A percentile compares a stretch with the other conserved stretches of the same genome.
Evolutionary conservation across 192 early-diverging fungal species (phyloP).

Genomic region (Umbelopsis ramanniana): DNA sequence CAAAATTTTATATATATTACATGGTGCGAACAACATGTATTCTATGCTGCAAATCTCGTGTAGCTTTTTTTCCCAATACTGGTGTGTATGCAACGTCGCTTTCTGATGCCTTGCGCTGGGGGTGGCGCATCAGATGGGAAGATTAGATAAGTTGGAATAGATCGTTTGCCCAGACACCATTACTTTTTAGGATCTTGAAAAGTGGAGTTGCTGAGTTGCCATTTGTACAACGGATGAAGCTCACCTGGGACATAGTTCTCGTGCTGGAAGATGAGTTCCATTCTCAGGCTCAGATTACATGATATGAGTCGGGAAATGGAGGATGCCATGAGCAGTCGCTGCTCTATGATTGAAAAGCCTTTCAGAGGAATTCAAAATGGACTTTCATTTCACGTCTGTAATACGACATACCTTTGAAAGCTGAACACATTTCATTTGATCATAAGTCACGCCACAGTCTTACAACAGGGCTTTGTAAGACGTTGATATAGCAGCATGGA

Average conservation of each 20-base stretch:
- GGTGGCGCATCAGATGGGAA: no score
- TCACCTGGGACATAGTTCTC: not conserved
- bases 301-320: not conserved
- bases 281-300: not conserved
- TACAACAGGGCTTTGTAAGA: conserved; percentile 8
- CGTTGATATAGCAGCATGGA: not conserved
- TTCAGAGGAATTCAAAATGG: no score
- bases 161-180: not conserved
- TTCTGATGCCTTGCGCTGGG: no score
- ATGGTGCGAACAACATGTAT: no score
- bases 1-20: no score
- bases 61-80: no score
- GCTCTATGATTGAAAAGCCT: no score
- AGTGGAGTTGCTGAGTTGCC: not conserved
- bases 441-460: not conserved
- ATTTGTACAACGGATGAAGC: not conserved
- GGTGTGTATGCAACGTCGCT: no score
- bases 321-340: no score
- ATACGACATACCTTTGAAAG: not conserved
- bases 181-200: not conserved
- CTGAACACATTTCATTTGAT: not conserved
- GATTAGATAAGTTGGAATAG: no score
- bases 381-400: no score
- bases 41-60: no score
- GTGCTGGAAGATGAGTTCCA: not conserved